Percentiles rank a stretch among this genome's conserved stretches.
These are phyloP conservation scores for Rhizopogon vinicolor DNA, from an alignment of 768 basidiomycete genomes.

Conservation along the genomic window DNA sequence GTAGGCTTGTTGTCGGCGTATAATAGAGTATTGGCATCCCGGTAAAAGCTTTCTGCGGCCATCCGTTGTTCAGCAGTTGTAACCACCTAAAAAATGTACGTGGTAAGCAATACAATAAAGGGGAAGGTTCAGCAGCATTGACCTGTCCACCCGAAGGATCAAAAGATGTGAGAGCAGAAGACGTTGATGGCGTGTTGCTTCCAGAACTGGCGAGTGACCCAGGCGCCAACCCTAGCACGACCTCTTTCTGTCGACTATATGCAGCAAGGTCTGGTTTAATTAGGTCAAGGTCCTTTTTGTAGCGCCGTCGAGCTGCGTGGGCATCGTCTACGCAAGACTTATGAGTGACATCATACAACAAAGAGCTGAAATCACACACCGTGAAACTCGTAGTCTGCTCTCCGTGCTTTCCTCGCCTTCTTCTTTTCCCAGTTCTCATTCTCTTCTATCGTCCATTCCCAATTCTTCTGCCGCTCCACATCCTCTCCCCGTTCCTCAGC, in stretches of 20 bases:
- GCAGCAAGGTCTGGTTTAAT: constrained; percentile 84
- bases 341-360: background rate
- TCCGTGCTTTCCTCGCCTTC: constrained; percentile 70
- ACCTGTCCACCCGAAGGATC: constrained; percentile 42
- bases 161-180: constrained; percentile 43
- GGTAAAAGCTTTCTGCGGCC: constrained; percentile 79
- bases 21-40: constrained; percentile 87
- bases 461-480: constrained; percentile 84
- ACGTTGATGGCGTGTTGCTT: constrained; percentile 24
- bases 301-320: constrained; percentile 81
- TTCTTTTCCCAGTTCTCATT: constrained; percentile 97
- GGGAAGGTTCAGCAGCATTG: constrained; percentile 19
- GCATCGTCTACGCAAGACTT: constrained; percentile 62
- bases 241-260: constrained; percentile 88
- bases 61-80: constrained; percentile 58
- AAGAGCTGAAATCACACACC: constrained; percentile 44
- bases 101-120: constrained; percentile 6
- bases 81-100: constrained; percentile 32
- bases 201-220: constrained; percentile 52
- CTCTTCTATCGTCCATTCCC: constrained; percentile 94
- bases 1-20: constrained; percentile 95
- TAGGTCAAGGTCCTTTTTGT: constrained; percentile 87
- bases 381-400: constrained; percentile 89
- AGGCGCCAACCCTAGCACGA: constrained; percentile 69
- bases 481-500: constrained; percentile 93